A percentile compares a stretch with the other conserved stretches of the same genome.
These are phyloP conservation scores for Cyberlindnera suaveolens DNA, from an alignment of 805 yeast genomes.

Conservation along the genomic window DNA sequence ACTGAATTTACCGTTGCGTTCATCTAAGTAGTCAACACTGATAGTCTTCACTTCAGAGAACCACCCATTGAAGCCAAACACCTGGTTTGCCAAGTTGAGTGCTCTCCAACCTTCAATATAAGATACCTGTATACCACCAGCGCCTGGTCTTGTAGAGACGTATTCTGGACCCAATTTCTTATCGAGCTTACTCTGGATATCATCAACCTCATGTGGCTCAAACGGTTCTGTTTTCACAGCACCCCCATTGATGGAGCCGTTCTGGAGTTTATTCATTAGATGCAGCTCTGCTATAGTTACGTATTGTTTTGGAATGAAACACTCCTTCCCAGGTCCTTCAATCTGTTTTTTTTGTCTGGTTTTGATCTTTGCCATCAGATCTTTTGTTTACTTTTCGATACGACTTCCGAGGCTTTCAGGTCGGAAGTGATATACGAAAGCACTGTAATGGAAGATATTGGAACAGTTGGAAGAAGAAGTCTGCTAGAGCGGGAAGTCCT, in stretches of 20 bases:
- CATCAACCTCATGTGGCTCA: constrained; percentile 14
- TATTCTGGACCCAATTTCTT: constrained; percentile 68
- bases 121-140: constrained; percentile 61
- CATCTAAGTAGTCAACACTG: constrained; percentile 67
- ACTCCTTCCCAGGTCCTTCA: too few species aligned
- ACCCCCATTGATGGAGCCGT: constrained; percentile 5
- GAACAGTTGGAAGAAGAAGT: too few species aligned
- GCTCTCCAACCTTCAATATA: constrained; percentile 85
- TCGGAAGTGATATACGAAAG: neutral
- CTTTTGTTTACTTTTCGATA: constrained; percentile 6
- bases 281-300: too few species aligned
- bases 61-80: constrained; percentile 86
- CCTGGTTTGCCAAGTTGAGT: constrained; percentile 69
- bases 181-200: constrained; percentile 33
- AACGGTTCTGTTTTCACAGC: constrained; percentile 17
- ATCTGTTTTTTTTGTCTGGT: neutral
- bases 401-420: neutral
- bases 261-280: constrained; percentile 9
- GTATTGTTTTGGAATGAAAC: too few species aligned
- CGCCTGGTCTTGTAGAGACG: constrained; percentile 70
- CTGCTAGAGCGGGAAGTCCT: too few species aligned
- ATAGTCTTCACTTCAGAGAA: constrained; percentile 59
- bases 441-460: too few species aligned
- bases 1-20: constrained; percentile 47
- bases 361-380: neutral